phyloP scores from a whole-genome alignment of 805 yeast genomes.

The Brettanomyces sp. region DNA sequence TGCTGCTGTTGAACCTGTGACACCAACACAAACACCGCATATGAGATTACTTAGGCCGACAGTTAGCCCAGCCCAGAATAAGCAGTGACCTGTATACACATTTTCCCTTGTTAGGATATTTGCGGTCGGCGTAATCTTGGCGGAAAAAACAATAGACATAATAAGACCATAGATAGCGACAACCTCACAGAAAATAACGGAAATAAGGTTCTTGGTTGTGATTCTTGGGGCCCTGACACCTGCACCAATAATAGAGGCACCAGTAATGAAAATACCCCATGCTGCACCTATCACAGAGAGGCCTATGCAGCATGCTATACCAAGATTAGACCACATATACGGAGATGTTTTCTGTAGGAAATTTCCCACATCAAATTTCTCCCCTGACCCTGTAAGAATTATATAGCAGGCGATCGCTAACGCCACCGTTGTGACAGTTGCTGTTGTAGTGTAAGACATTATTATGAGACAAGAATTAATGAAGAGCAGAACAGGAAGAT shows the following conservation, averaged over 20 bases:
- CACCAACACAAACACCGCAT: constrained; percentile 95
- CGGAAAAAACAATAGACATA: constrained; percentile 93
- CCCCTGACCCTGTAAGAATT: constrained; percentile 89
- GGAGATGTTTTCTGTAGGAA: constrained; percentile 83
- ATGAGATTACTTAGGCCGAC: constrained; percentile 89
- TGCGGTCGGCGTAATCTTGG: constrained; percentile 70
- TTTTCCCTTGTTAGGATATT: constrained; percentile 70
- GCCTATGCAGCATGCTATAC: constrained; percentile 87
- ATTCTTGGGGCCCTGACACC: constrained; percentile 97
- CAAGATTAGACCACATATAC: constrained; percentile 92
- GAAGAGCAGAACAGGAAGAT: not conserved
- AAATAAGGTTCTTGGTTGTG: constrained; percentile 91
- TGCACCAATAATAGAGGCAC: constrained; percentile 90
- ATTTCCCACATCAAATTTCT: constrained; percentile 82
- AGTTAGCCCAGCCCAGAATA: constrained; percentile 97
- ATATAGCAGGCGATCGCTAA: constrained; percentile 25
- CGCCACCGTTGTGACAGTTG: not conserved
- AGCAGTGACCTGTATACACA: constrained; percentile 86
- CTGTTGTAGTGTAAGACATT: constrained; percentile 1
- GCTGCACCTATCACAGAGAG: constrained; percentile 96
- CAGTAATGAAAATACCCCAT: constrained; percentile 97
- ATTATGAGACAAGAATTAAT: not conserved
- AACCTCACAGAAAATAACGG: constrained; percentile 97
- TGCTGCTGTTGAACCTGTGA: constrained; percentile 98
- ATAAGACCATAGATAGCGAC: constrained; percentile 97